Conservation (phyloP, 2,329 filamentous ascomycete genomes). For the Fusarium globosum region DNA sequence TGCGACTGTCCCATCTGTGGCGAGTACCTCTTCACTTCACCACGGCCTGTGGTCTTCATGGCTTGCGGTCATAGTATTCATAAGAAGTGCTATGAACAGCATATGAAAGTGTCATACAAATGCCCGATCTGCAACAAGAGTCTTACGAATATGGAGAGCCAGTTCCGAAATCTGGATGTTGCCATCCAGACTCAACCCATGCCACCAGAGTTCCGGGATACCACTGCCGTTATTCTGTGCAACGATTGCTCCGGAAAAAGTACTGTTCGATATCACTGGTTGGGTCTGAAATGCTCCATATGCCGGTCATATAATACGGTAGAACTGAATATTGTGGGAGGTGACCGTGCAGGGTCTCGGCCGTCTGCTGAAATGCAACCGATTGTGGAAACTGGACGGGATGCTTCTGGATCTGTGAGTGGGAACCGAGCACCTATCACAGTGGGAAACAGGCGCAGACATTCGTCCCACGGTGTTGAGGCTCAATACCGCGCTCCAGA, state of each 20-base stretch:
- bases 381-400: conserved; percentile 11
- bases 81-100: conserved; percentile 85
- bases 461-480: conserved; percentile 54
- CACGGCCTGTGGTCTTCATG: conserved; percentile 91
- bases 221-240: conserved; percentile 85
- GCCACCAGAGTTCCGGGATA: conserved; percentile 84
- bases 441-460: conserved; percentile 49
- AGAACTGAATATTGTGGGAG: conserved; percentile 70
- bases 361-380: conserved; percentile 38
- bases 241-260: conserved; percentile 95
- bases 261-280: conserved; percentile 90
- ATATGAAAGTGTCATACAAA: conserved; percentile 91
- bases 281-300: conserved; percentile 87
- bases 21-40: conserved; percentile 95
- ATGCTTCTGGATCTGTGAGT: conserved; percentile 20
- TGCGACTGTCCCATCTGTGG: conserved; percentile 97
- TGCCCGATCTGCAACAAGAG: conserved; percentile 97
- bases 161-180: conserved; percentile 90
- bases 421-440: conserved; percentile 27
- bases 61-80: conserved; percentile 96
- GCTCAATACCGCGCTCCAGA: conserved; percentile 51
- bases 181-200: conserved; percentile 92
- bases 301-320: conserved; percentile 78
- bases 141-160: conserved; percentile 96
- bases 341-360: conserved; percentile 45